Evolutionary conservation across 768 basidiomycete genomes (phyloP), one percentile per base, ranked within the genome.

Genomic region (Calocera cornea): DNA sequence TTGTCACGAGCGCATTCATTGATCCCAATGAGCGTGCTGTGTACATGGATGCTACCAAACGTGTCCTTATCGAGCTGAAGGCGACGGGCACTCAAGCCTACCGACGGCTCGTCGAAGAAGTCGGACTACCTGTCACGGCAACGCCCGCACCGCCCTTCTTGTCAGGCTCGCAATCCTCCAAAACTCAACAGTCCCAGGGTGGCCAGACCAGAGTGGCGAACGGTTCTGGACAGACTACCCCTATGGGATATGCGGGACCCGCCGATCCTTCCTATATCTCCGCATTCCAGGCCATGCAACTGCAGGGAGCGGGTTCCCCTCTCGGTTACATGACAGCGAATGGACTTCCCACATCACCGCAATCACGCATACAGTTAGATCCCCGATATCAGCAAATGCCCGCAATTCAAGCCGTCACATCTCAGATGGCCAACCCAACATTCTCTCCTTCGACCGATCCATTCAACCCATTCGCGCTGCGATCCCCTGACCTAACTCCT

Each of bases 1-100:
- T 97, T 69, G 77, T 97, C 71, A 90, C 89, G 12, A 94, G 89
- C 75, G 83, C 89, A 11, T 92, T 88, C 79, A 82, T 97, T 70
- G 88, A 92, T 64, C 83, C 85, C 14, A 73, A 77, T 3, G 85
- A 87, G 72, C 90, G 88, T 74, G 79, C 80, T 17, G 79, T 78
- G 47, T 89, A 90, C 71, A 79, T 92, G 2, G 93, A 93, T 71
- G 89, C 92, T 5, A 92, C 92, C 36, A 94, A 93, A 75, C 86
- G 90, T 11, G 94, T 95, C 33, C 78, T 98, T 68, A 90, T 91
- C 54, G 88, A 90, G 73, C 80, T 98, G 67, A 93, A 95, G 79
- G 95, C 95, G 47, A 89, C 90, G 65, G 87, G 90, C n/a, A 92
- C 92, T 3, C 94, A 95, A 72, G 92, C 93, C 16, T 98, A 97